A percentile compares a stretch with the other conserved stretches of the same genome.
Evolutionary conservation across 2,329 filamentous ascomycete species (phyloP).

Genomic region (Ophiostoma ulmi): DNA sequence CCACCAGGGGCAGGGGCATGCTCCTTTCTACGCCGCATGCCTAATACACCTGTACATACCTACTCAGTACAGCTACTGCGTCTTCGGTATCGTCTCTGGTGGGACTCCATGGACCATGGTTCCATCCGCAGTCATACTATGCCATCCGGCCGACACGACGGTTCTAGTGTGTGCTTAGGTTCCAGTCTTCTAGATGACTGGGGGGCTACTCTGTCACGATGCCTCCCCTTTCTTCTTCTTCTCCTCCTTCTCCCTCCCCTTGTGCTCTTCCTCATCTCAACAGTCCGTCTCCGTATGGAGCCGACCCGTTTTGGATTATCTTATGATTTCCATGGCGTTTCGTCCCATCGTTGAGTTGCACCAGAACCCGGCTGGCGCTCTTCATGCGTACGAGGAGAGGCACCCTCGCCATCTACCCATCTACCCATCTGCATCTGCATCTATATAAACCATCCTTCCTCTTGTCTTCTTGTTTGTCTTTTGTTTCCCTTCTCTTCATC

Average conservation of each 20-base stretch:
- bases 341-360: slow-evolving; percentile 11
- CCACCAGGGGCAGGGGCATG: not conserved
- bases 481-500: slow-evolving; percentile 5
- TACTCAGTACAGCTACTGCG: not conserved
- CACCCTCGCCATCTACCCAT: not conserved
- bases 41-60: not conserved
- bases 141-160: not conserved
- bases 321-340: slow-evolving; percentile 4
- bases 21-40: not conserved
- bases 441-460: not conserved
- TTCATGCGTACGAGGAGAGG: not conserved
- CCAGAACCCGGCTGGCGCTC: not conserved
- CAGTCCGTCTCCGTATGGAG: slow-evolving; percentile 4
- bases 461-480: not conserved
- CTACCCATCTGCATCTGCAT: not conserved
- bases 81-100: not conserved
- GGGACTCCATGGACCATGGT: not conserved
- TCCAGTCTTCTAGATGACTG: not conserved
- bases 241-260: not conserved
- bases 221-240: not conserved
- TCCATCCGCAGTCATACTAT: not conserved
- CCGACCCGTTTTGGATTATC: slow-evolving; percentile 5
- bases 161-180: not conserved
- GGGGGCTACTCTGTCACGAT: not conserved
- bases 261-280: not conserved